These are phyloP conservation scores for Tylopilus plumbeoviolaceoides DNA, from an alignment of 768 basidiomycete genomes.

Conservation along the genomic window DNA sequence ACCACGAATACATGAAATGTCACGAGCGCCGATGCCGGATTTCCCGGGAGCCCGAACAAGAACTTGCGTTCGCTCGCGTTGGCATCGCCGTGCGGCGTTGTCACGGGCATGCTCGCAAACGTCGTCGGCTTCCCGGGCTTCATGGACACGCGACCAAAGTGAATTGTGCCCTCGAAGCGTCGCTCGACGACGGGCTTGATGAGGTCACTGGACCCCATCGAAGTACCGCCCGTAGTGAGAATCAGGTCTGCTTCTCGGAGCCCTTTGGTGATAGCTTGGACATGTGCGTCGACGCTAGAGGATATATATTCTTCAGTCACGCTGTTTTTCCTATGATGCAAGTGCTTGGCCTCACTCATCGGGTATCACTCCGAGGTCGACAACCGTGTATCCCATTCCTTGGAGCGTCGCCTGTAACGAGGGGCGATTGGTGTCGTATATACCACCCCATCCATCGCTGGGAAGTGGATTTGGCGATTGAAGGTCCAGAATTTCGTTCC, in stretches of 20 bases:
- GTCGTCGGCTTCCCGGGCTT: slow-evolving; percentile 90
- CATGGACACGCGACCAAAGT: slow-evolving; percentile 82
- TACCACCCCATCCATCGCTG: slow-evolving; percentile 56
- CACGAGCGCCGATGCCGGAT: slow-evolving; percentile 84
- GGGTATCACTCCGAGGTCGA: slow-evolving; percentile 76
- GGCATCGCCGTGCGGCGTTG: slow-evolving; percentile 17
- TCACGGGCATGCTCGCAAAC: slow-evolving; percentile 75
- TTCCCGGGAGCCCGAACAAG: slow-evolving; percentile 83
- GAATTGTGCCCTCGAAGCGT: slow-evolving; percentile 67
- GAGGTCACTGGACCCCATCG: slow-evolving; percentile 86
- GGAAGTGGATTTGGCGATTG: slow-evolving; percentile 37
- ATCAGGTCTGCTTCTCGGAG: slow-evolving; percentile 67
- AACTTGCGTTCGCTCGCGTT: slow-evolving; percentile 43
- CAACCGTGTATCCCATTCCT: slow-evolving; percentile 68
- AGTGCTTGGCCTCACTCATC: slow-evolving; percentile 52
- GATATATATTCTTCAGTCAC: background rate
- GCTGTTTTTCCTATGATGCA: background rate
- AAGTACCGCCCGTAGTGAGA: slow-evolving; percentile 85
- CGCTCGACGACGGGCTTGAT: slow-evolving; percentile 87
- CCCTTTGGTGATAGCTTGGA: slow-evolving; percentile 52
- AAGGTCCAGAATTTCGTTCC: slow-evolving; percentile 74
- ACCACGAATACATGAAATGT: slow-evolving; percentile 83
- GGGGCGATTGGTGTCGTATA: slow-evolving; percentile 86
- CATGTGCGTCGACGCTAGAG: slow-evolving; percentile 53
- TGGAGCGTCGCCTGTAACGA: slow-evolving; percentile 67